Evolutionary conservation across 345 rosid species (phyloP).

Genomic region (Kernera saxatilis): DNA sequence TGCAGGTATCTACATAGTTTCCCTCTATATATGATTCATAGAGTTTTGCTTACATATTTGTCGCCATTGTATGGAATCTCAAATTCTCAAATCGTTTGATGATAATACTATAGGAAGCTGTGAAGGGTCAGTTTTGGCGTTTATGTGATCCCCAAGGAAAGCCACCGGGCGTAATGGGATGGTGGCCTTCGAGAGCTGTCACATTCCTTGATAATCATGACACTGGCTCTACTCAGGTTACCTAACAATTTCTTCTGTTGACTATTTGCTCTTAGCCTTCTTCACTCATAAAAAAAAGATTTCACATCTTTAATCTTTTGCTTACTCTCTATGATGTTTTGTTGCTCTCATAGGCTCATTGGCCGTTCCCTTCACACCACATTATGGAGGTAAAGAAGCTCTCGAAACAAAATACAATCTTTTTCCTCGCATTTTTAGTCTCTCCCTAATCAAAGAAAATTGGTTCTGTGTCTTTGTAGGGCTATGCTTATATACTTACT

Average conservation of each 20-base stretch:
- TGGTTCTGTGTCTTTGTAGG: slow-evolving; percentile 38
- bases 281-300: neutral
- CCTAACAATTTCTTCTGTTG: neutral
- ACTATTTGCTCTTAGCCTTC: neutral
- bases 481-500: slow-evolving; percentile 81
- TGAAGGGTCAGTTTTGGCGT: slow-evolving; percentile 81
- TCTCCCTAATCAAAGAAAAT: neutral
- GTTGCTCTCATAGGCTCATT: slow-evolving; percentile 58
- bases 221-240: slow-evolving; percentile 91
- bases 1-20: slow-evolving; percentile 44
- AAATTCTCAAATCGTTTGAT: neutral
- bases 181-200: slow-evolving; percentile 96
- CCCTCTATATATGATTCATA: neutral
- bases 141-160: slow-evolving; percentile 76
- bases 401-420: neutral
- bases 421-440: neutral
- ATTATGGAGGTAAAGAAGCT: slow-evolving; percentile 64
- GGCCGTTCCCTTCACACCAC: slow-evolving; percentile 82
- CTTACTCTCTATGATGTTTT: neutral
- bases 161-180: slow-evolving; percentile 90
- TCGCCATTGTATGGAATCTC: neutral
- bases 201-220: slow-evolving; percentile 91
- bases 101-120: slow-evolving; percentile 58
- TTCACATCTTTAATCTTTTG: slow-evolving; percentile 7
- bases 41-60: neutral